A percentile compares a stretch with the other conserved stretches of the same genome.
Conservation (phyloP, 2,329 filamentous ascomycete genomes). For the Aspergillus sp. region DNA sequence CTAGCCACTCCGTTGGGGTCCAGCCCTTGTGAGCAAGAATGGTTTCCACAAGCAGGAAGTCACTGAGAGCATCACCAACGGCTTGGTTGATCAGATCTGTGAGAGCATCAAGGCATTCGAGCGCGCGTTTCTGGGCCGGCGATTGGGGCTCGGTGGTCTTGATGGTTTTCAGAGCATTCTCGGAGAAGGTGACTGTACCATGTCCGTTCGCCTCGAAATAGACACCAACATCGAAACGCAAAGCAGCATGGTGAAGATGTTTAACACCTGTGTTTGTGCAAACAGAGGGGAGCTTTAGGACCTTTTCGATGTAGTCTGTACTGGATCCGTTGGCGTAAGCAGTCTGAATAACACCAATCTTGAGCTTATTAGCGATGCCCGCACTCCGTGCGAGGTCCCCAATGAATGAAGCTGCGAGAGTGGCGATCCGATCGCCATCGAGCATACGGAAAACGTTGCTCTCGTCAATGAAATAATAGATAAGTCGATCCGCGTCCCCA, state of each 20-base stretch:
- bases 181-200: constrained; percentile 92
- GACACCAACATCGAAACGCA: constrained; percentile 90
- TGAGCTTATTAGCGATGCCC: constrained; percentile 75
- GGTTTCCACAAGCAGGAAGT: constrained; percentile 93
- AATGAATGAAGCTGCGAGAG: constrained; percentile 89
- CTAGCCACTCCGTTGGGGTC: constrained; percentile 86
- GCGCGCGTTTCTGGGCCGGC: constrained; percentile 84
- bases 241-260: constrained; percentile 94
- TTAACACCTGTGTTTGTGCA: constrained; percentile 97
- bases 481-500: constrained; percentile 90
- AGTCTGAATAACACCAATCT: constrained; percentile 93
- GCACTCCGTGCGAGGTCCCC: constrained; percentile 80
- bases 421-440: constrained; percentile 95
- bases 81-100: constrained; percentile 97
- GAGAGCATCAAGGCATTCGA: constrained; percentile 79
- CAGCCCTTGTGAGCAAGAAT: constrained; percentile 94
- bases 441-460: constrained; percentile 85
- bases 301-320: constrained; percentile 86
- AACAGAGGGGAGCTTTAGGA: constrained; percentile 82
- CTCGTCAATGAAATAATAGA: constrained; percentile 89
- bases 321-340: constrained; percentile 96
- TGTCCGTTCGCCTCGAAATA: constrained; percentile 99
- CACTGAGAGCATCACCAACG: constrained; percentile 91
- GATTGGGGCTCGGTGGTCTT: constrained; percentile 79
- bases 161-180: constrained; percentile 77